Percentiles rank a stretch among this genome's conserved stretches.
Conservation (phyloP, 805 yeast genomes). For the Phaffomyces thermotolerans region DNA sequence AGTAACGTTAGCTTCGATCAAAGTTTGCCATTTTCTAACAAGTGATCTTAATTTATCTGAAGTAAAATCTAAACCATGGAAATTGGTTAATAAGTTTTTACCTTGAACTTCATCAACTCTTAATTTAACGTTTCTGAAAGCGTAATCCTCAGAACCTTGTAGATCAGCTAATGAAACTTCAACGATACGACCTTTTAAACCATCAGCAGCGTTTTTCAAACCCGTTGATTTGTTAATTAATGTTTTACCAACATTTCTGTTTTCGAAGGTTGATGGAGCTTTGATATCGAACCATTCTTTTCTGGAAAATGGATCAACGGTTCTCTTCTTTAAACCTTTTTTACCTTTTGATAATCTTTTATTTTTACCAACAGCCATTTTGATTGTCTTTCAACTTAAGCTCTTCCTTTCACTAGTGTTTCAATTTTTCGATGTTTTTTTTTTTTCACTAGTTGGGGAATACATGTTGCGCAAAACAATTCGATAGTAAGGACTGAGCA, state of each 20-base stretch:
- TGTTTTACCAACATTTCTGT: conserved; percentile 98
- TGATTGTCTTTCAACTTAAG: conserved; percentile 10
- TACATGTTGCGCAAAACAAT: conserved; percentile 1
- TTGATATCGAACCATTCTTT: conserved; percentile 98
- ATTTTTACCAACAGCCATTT: conserved; percentile 74
- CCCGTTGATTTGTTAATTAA: conserved; percentile 98
- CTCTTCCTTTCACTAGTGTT: background rate
- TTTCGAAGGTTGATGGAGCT: conserved; percentile 98
- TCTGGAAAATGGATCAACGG: conserved; percentile 98
- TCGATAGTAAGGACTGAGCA: too few relatives aligned
- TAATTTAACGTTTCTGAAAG: conserved; percentile 94
- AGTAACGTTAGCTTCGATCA: conserved; percentile 96
- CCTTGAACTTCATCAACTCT: conserved; percentile 99
- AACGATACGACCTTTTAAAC: conserved; percentile 95
- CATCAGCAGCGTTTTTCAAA: conserved; percentile 96
- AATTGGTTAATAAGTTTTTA: conserved; percentile 96
- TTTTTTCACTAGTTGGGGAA: background rate
- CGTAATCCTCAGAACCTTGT: conserved; percentile 98
- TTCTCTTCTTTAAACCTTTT: conserved; percentile 98
- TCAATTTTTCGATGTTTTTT: conserved; percentile 10
- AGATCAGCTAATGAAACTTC: conserved; percentile 95
- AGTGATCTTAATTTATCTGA: conserved; percentile 95
- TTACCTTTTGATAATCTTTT: conserved; percentile 77
- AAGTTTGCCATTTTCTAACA: conserved; percentile 98
- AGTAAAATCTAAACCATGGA: conserved; percentile 98